Base-by-base conservation (phyloP, 805 yeast genomes). In the Candida qinlingensis region DNA sequence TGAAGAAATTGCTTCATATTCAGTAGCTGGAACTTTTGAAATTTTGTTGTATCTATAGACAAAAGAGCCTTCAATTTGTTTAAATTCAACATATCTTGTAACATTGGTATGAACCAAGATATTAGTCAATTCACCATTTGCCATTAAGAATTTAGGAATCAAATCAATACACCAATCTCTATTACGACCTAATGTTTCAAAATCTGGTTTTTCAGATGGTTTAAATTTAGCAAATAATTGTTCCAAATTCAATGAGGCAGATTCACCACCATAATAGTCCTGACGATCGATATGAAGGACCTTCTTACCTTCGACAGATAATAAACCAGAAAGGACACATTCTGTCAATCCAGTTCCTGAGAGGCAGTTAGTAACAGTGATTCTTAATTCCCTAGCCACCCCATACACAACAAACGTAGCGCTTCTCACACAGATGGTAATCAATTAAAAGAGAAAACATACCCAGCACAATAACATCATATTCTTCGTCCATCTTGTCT, bases 141-240 rank as follows among this genome's bases (percentile, higher is more conserved):
- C 91, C 99, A 94, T 94, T 58, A 94, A 74, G 59, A 94, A 91
- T 71, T 94, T 94, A 40, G 99, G 99, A 62, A 94, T 89, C 70
- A 94, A 76, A 66, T 94, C 99, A 45, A 94, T 94, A 69, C 95
- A 90, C 97, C 98, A 94, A 67, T 94, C 98, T 55, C 98, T 80
- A 63, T 89, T 96, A 62, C 95, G 82, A 45, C 99, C 98, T 54
- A 83, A 78, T 54, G 80, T 76, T 25, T 74, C 75, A 27, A 36
- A 36, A 52, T 83, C 85, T 38, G 88, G 84, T 57, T 76, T 77
- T 58, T 77, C 83, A 8, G 53, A 52, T 33, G 97, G 96, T 65
- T 90, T 88, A 76, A 90, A 91, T 71, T 91, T 91, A 57, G 76
- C 69, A 73, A 87, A 94, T 49, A 86, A 70, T 62, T 79, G 83